Evolutionary conservation across 1,139 yeast species (phyloP).

Genomic region (Nakaseomyces uthaithaninus): DNA sequence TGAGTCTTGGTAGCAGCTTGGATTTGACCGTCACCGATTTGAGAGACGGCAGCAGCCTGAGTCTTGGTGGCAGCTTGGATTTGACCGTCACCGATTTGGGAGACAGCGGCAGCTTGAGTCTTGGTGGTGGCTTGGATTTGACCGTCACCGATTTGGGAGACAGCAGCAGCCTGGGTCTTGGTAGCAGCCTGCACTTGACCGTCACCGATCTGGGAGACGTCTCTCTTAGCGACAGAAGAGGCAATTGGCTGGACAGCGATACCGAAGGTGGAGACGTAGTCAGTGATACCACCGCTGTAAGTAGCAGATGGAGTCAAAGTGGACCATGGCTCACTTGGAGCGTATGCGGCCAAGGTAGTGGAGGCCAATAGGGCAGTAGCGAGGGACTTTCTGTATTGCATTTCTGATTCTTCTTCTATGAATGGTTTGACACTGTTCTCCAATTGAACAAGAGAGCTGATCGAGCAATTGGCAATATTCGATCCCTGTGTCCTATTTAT

Average conservation of each 20-base stretch:
- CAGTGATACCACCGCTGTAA: slow-evolving; percentile 50
- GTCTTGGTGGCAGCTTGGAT: slow-evolving; percentile 9
- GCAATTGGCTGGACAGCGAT: slow-evolving; percentile 16
- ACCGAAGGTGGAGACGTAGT: slow-evolving; percentile 16
- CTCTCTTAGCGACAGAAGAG: slow-evolving; percentile 39
- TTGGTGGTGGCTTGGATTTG: slow-evolving; percentile 13
- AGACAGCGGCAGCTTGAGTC: slow-evolving; percentile 30
- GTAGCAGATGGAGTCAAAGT: slow-evolving; percentile 58
- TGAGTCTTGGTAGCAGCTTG: slow-evolving; percentile 16
- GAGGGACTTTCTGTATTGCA: slow-evolving; percentile 35
- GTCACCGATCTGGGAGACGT: slow-evolving; percentile 37
- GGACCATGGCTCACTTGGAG: slow-evolving; percentile 66
- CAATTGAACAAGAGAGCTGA: too few species aligned
- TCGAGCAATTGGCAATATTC: too few species aligned
- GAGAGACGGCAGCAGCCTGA: slow-evolving; percentile 14
- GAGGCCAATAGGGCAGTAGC: slow-evolving; percentile 38
- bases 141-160: slow-evolving; percentile 42
- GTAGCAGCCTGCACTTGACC: slow-evolving; percentile 48
- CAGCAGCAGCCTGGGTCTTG: slow-evolving; percentile 43
- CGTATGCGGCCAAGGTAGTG: slow-evolving; percentile 50
- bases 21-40: slow-evolving; percentile 17
- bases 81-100: slow-evolving; percentile 7
- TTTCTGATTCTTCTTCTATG: slow-evolving; percentile 12
- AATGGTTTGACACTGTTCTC: too few species aligned
- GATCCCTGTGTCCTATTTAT: too few species aligned